Base-by-base conservation (phyloP, 371 early-diverging fungal species). In the Rhizopus delemar region DNA sequence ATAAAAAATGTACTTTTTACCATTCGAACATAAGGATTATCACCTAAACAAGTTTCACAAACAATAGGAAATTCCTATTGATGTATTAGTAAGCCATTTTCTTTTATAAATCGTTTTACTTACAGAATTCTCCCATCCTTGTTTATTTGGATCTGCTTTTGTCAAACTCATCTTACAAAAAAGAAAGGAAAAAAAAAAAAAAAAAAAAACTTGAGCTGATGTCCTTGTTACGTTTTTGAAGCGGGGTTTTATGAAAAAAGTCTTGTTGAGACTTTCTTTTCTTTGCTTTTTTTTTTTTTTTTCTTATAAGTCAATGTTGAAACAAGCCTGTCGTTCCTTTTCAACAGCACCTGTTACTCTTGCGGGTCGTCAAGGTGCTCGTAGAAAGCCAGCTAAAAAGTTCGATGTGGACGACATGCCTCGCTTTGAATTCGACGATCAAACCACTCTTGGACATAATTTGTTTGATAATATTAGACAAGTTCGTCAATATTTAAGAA, bases 21-120 rank as follows among this genome's bases (percentile, higher is more conserved):
- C 99, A 98, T 97, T 59, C 98, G 92, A 54, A 98, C 89, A 69
- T 97, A 97, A 16, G 99, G 98, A 70, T 97, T 98, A 56, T 90
- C 91, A 38, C 99, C 99, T 32, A 98, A 78, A 71, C 99, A 98
- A 34, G 95, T 93, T 71, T 97, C 97, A 81, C 99, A 98, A 8
- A 93, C 82, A 59, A 92, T 91, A 16, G 93, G 93, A 66, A 89
- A 89, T 73, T 88, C 91, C 90, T 88, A 69, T 4, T 49, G 13
- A 33, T 22, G 60, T 31, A 11, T 22, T 16, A 54, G 15, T 29
- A 46, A 13, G 41, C 1, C 0, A n/a, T 5, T 11, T 29, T 51
- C 5, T 43, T 43, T 43, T 36, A 6, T 36, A 8, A 1, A 0
- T 2, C 2, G 8, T 36, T 36, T 36, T 36, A 55, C 65, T 69